Conservation (phyloP, 306 rosid species). For the Abrus pulchellus region DNA sequence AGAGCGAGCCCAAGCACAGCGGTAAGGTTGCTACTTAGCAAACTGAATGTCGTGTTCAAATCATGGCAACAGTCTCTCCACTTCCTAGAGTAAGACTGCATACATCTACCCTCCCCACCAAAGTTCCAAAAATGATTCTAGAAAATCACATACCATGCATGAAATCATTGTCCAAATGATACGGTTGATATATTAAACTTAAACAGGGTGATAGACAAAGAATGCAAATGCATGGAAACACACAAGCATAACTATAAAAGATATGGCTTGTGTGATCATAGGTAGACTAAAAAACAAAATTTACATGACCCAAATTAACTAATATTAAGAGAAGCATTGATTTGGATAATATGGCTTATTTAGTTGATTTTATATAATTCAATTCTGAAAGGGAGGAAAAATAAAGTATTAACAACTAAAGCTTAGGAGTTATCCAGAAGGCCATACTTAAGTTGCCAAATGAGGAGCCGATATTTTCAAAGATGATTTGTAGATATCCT, state of each 20-base stretch:
- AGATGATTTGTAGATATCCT: not conserved
- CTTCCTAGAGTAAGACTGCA: too few relatives aligned
- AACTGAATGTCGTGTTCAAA: too few relatives aligned
- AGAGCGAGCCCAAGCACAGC: too few relatives aligned
- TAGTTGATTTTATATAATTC: conserved; percentile 28
- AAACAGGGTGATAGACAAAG: not conserved
- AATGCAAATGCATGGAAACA: conserved; percentile 18
- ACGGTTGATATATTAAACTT: conserved; percentile 9
- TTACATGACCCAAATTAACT: not conserved
- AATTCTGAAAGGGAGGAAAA: not conserved
- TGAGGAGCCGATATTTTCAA: not conserved
- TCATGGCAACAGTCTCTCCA: too few relatives aligned
- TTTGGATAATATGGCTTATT: conserved; percentile 11
- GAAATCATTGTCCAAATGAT: conserved; percentile 1
- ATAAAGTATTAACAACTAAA: not conserved
- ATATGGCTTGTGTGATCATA: not conserved
- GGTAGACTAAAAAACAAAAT: conserved; percentile 6
- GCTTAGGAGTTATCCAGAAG: not conserved
- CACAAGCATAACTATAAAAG: conserved; percentile 1
- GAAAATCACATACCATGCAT: conserved; percentile 3
- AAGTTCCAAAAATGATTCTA: not conserved
- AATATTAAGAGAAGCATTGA: not conserved
- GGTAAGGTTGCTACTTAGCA: too few relatives aligned
- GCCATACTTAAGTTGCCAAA: conserved; percentile 2
- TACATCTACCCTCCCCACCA: not conserved